These are phyloP conservation scores for Apostasia shenzhenica DNA, from an alignment of 106 monocot genomes.

Conservation along the genomic window DNA sequence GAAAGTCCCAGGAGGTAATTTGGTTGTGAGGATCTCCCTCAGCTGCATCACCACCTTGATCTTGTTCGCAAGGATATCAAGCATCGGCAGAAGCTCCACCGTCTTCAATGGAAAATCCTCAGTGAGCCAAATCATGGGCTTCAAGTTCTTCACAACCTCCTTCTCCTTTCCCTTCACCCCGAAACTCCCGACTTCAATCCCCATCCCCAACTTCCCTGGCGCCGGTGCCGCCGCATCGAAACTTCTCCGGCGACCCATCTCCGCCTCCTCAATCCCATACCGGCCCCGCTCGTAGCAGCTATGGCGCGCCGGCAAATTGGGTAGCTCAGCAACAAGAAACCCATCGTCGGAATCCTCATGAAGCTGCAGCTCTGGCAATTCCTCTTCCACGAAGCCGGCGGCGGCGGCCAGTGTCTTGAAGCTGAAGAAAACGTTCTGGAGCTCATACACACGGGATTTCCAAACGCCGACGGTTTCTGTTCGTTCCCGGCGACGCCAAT, in stretches of 20 bases:
- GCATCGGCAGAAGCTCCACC: constrained; percentile 71
- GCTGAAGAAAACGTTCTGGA: constrained; percentile 74
- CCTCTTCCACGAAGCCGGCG: constrained; percentile 22
- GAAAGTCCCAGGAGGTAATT: constrained; percentile 85
- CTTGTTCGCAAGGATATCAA: constrained; percentile 72
- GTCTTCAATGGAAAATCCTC: constrained; percentile 82
- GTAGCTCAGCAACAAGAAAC: constrained; percentile 77
- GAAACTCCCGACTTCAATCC: constrained; percentile 4
- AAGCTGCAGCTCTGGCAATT: constrained; percentile 27
- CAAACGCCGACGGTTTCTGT: constrained; percentile 70
- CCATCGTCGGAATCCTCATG: constrained; percentile 60
- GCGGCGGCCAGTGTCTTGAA: constrained; percentile 50
- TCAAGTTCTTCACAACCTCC: constrained; percentile 84
- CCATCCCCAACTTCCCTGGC: constrained; percentile 8
- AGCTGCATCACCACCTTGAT: constrained; percentile 74
- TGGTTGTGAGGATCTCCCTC: constrained; percentile 80
- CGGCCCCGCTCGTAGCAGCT: constrained; percentile 52
- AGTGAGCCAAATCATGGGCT: constrained; percentile 74
- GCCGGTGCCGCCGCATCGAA: constrained; percentile 3
- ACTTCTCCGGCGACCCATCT: constrained; percentile 13
- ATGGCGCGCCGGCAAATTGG: constrained; percentile 29
- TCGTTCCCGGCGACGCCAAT: constrained; percentile 70
- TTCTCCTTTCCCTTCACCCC: constrained; percentile 62
- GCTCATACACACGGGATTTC: constrained; percentile 64
- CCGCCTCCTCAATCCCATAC: constrained; percentile 8